Percentiles rank a stretch among this genome's conserved stretches.
These are phyloP conservation scores for Cercophora scortea DNA, from an alignment of 495 filamentous ascomycete species.

Conservation along the genomic window DNA sequence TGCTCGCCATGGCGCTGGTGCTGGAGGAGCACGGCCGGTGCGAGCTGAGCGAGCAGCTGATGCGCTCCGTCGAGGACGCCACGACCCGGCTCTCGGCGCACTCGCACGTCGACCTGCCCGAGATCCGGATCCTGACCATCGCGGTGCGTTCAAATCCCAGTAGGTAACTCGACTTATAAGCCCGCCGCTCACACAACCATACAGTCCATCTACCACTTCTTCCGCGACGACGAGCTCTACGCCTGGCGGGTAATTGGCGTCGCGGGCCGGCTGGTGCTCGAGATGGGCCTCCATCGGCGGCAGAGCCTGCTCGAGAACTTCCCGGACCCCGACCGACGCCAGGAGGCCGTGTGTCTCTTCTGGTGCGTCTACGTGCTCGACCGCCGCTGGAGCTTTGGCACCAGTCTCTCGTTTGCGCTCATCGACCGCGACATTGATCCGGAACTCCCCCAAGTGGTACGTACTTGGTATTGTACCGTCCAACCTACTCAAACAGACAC, in stretches of 20 bases:
- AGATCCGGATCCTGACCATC: neutral
- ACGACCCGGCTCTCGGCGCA: neutral
- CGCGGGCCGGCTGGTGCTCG: neutral
- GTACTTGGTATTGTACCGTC: neutral
- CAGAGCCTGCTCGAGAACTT: neutral
- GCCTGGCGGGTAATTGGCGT: neutral
- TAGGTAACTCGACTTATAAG: too few relatives aligned
- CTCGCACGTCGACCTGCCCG: neutral
- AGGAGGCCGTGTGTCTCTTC: slow-evolving; percentile 38
- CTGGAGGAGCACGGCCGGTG: neutral
- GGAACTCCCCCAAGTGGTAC: slow-evolving; percentile 43
- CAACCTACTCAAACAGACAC: neutral
- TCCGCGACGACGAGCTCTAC: neutral
- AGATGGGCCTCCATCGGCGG: neutral
- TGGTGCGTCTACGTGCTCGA: slow-evolving; percentile 68
- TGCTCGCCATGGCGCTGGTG: neutral
- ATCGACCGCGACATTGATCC: slow-evolving; percentile 66
- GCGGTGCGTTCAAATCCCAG: too few relatives aligned
- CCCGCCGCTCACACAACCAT: too few relatives aligned
- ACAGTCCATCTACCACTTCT: neutral
- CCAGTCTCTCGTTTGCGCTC: slow-evolving; percentile 60
- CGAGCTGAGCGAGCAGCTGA: neutral
- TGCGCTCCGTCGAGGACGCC: neutral
- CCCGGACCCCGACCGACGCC: neutral
- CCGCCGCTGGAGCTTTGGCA: slow-evolving; percentile 60